Base-by-base conservation (phyloP, 2,329 filamentous ascomycete genomes). In the Graphilbum fragrans region DNA sequence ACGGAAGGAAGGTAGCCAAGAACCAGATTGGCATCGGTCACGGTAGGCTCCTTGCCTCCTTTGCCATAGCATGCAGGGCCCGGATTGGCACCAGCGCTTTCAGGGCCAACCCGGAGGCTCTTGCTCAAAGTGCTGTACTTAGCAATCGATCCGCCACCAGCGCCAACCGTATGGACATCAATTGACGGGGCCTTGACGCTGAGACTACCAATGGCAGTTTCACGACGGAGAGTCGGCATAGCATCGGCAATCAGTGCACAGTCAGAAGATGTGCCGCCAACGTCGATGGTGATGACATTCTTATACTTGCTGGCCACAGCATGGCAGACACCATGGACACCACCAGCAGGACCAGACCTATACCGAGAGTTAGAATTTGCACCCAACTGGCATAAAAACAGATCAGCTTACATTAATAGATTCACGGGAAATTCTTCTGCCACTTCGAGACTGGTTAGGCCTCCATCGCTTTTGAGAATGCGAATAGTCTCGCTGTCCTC, bases 221-320 rank as follows among this genome's bases (percentile, higher is more conserved):
- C 65, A 27, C 65, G 55, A 33, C 66, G 61, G 18, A 69, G 57
- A 29, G 62, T 59, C 5, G 61, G 61, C 41, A 62, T 58, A 3
- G 62, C 60, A 17, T 64, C 56, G 18, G 60, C 59, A 17, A 70
- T 61, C 5, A 69, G 49, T 1, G 66, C 65, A 44, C 64, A 66
- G 41, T 70, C 66, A 0, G 66, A 68, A 5, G 63, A 66, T 1
- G 66, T 69, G 2, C 66, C 66, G n/a, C 66, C 66, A 64, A 70
- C 68, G 40, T 70, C 66, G 12, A 70, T 55, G 0, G 65, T 69
- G 39, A 69, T 67, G 21, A 69, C 52, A 34, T 67, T 67, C 47
- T 65, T 67, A 51, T 63, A 68, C 1, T 62, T 60, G 34, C 58
- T 61, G 9, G 65, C 57, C 2, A 69, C 59, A 10, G 64, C 55